phyloP scores from a whole-genome alignment of 2,329 filamentous ascomycete genomes.

The Colletotrichum simmondsii region DNA sequence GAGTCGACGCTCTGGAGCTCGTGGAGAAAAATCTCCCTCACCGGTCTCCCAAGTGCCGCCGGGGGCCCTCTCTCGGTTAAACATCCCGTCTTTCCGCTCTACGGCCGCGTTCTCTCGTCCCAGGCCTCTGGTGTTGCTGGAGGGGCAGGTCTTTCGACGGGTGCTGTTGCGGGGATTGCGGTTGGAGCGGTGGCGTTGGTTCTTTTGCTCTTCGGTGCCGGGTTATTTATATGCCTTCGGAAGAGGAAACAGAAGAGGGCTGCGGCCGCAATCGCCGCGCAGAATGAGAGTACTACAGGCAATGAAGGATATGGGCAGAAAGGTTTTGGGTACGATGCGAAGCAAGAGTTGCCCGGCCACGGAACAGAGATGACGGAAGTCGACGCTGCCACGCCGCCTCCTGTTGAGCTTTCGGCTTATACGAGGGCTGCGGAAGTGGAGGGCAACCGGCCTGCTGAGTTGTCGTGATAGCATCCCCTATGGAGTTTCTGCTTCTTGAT shows the following conservation, averaged over 20 bases:
- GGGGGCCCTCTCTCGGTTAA: neutral
- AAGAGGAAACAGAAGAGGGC: neutral
- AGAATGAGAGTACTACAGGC: neutral
- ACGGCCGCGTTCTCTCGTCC: neutral
- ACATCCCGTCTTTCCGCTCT: slow-evolving; percentile 15
- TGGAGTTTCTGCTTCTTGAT: neutral
- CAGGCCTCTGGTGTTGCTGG: neutral
- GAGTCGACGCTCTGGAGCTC: neutral
- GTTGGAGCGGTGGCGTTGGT: neutral
- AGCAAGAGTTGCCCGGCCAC: slow-evolving; percentile 16
- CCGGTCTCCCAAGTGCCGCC: neutral
- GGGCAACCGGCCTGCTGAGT: neutral
- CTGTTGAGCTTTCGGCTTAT: slow-evolving; percentile 10
- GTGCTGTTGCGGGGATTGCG: slow-evolving; percentile 3
- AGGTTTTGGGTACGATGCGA: neutral
- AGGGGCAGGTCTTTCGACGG: neutral
- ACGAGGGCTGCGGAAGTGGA: slow-evolving; percentile 3
- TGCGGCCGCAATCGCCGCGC: neutral
- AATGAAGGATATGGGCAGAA: neutral
- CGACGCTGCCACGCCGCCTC: neutral
- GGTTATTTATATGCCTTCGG: neutral
- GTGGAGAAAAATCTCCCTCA: neutral
- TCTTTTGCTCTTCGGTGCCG: neutral
- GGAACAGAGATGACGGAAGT: neutral
- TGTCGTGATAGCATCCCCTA: neutral